phyloP scores from a whole-genome alignment of 2,329 filamentous ascomycete genomes.

The Ceratocystis huliohia region DNA sequence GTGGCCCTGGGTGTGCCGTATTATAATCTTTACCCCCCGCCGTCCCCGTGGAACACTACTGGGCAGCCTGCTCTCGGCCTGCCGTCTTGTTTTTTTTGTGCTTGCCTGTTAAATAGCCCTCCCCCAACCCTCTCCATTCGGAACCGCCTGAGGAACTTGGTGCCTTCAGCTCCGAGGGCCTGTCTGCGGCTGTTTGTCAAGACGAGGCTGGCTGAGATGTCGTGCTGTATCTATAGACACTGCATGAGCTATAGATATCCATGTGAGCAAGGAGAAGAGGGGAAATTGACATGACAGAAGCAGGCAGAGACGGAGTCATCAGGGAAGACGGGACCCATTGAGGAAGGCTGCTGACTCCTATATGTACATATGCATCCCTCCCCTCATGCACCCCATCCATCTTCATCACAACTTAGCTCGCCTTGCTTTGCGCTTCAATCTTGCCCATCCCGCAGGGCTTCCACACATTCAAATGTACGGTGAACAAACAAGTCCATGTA shows the following conservation, averaged over 20 bases:
- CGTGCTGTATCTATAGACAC: background rate
- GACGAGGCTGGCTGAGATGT: background rate
- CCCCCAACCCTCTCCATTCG: background rate
- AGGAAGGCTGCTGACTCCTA: background rate
- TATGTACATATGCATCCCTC: background rate
- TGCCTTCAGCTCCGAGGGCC: background rate
- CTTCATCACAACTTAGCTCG: background rate
- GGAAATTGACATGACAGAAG: background rate
- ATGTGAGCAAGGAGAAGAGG: background rate
- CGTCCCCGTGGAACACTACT: background rate
- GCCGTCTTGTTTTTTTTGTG: background rate
- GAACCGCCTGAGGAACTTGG: background rate
- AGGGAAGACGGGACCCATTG: background rate
- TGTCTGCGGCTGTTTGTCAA: background rate
- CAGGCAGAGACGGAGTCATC: background rate
- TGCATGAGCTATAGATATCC: background rate
- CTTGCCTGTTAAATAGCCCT: too few relatives aligned
- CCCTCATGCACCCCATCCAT: background rate
- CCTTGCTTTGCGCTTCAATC: background rate
- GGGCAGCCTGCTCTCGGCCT: background rate
- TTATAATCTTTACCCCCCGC: background rate
- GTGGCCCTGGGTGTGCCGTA: background rate
- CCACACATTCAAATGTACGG: background rate
- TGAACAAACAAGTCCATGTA: background rate
- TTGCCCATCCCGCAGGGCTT: background rate